Evolutionary conservation across 495 filamentous ascomycete genomes (phyloP), one percentile per base, ranked within the genome.

Genomic region (Penicillium canescens): DNA sequence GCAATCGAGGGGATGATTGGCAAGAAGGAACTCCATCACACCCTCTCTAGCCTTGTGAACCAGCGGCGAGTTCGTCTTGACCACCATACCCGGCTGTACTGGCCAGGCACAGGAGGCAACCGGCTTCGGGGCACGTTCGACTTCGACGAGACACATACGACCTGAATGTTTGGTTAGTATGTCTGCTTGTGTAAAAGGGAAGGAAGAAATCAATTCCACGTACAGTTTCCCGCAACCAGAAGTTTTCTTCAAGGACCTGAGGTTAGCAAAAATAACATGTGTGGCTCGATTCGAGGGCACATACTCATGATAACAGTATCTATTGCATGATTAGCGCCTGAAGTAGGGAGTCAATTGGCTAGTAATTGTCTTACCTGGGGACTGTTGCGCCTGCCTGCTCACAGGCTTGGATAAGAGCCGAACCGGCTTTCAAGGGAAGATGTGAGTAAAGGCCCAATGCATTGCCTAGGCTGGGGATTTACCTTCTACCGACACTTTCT

Each of bases 231-330:
- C 59, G 94, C 94, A 77, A 98, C 95, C 89, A 95, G 89, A 51
- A 98, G 82, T 76, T 98, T 98, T 71, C 88, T 91, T 59, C 31
- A 24, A 41, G 11, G 33, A 42, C 45, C 4, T 53, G 23, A 9
- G 14, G 62, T 78, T 67, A 78, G 72, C 53, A 69, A 40, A 43
- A 24, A 40, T 13, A 9, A 26, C 28, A 31, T 44, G 38, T 26
- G 42, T 46, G 41, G 42, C 14, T 55, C 43, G 46, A 59, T 23
- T 14, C 18, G 39, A 23, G 28, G 38, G 37, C 33, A 66, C 79
- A 66, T 83, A 93, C 87, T 96, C 94, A 82, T 98, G 94, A 73
- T 98, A 98, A 76, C 94, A 98, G 76, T 98, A 98, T 89, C 92
- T 91, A 53, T 45, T 55, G 36, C 8, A n/a, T 35, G 35, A 64